Conservation (phyloP, 2,329 filamentous ascomycete species). For the Fusarium sacchari region DNA sequence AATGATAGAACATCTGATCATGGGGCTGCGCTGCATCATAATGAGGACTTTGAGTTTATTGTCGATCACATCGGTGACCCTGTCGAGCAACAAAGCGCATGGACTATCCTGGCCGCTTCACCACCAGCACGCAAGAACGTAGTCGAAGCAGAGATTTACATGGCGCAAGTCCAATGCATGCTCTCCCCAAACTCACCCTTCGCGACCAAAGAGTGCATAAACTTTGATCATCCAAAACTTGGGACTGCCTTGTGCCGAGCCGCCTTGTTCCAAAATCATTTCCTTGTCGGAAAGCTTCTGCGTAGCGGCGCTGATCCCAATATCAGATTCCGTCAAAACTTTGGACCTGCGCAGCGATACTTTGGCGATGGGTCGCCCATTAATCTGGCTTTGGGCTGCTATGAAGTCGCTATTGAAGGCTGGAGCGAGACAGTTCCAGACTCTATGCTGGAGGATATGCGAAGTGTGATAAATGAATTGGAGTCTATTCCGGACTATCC, state of each 20-base stretch:
- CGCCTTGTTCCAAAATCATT: neutral
- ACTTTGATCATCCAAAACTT: neutral
- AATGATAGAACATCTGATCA: neutral
- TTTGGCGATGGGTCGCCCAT: neutral
- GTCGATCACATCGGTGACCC: neutral
- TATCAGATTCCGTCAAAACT: neutral
- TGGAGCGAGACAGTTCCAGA: neutral
- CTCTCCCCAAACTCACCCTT: neutral
- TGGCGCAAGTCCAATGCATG: neutral
- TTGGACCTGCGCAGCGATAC: neutral
- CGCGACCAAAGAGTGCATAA: neutral
- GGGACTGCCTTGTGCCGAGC: neutral
- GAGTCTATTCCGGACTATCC: neutral
- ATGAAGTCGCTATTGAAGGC: neutral
- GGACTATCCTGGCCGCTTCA: neutral
- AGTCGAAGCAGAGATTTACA: neutral
- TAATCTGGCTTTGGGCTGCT: fast-evolving
- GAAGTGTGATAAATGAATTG: neutral
- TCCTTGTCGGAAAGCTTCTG: neutral
- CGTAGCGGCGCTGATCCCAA: neutral
- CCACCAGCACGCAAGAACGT: neutral
- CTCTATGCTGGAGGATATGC: neutral
- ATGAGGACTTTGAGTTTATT: neutral
- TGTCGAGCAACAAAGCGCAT: neutral
- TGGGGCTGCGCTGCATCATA: fast-evolving